These are phyloP conservation scores for Dactylellina cionopaga DNA, from an alignment of 2,329 filamentous ascomycete species.

Conservation along the genomic window DNA sequence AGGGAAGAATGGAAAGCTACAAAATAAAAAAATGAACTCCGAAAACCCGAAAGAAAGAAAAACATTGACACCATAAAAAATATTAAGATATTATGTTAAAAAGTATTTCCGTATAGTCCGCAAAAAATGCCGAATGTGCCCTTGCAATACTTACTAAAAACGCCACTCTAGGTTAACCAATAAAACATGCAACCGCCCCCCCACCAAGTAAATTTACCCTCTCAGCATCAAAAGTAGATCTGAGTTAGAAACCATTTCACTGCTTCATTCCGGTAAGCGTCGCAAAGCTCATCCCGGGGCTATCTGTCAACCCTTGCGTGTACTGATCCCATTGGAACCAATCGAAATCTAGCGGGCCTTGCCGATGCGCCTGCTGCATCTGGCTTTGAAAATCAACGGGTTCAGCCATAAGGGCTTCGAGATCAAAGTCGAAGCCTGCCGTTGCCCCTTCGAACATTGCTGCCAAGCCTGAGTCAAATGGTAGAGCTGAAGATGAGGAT, in stretches of 20 bases:
- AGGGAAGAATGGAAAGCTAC: no score
- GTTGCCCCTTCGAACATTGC: constrained; percentile 41
- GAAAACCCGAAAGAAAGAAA: background rate
- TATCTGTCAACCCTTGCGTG: constrained; percentile 42
- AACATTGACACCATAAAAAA: constrained; percentile 25
- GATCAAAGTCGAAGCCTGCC: constrained; percentile 54
- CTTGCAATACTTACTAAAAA: constrained; percentile 10
- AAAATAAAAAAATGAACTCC: constrained; percentile 5
- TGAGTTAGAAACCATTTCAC: no score
- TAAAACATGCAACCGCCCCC: background rate
- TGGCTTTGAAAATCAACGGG: constrained; percentile 56
- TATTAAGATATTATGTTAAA: constrained; percentile 20
- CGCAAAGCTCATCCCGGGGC: constrained; percentile 41
- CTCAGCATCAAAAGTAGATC: no score
- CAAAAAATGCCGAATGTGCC: background rate
- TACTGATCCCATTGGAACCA: constrained; percentile 57
- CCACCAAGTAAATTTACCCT: no score
- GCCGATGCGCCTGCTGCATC: constrained; percentile 55
- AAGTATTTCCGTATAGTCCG: background rate
- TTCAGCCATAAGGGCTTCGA: constrained; percentile 55
- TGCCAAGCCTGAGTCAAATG: constrained; percentile 24
- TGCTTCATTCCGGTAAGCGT: constrained; percentile 13
- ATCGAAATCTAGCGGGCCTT: constrained; percentile 57
- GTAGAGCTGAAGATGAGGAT: constrained; percentile 6
- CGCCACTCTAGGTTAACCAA: constrained; percentile 16